Conservation (phyloP, 73 alveolate species). For the Paramecium biaurelia region DNA sequence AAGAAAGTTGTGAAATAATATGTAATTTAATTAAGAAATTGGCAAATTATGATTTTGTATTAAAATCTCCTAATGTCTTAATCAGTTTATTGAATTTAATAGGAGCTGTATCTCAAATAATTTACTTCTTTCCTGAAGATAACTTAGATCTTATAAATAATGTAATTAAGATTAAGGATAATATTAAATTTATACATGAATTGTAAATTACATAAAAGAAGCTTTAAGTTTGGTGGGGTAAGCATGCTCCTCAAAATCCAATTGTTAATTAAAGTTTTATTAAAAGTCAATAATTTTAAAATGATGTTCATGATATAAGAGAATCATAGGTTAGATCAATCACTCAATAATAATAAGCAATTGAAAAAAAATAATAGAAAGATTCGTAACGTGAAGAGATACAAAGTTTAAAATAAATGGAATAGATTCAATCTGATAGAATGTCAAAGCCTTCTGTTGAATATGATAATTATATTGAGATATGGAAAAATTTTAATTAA, state of each 20-base stretch:
- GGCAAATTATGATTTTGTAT: neutral
- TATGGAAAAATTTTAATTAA: neutral
- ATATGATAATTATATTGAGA: neutral
- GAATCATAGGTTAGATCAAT: neutral
- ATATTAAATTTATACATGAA: neutral
- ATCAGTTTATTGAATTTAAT: neutral
- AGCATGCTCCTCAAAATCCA: conserved; percentile 3
- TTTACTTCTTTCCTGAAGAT: neutral
- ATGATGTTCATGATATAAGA: neutral
- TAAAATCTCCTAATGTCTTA: neutral
- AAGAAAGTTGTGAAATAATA: neutral
- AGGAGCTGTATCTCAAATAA: neutral
- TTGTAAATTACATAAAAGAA: neutral
- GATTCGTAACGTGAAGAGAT: neutral
- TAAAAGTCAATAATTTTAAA: neutral
- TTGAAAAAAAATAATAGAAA: neutral
- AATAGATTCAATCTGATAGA: neutral
- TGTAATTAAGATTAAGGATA: neutral
- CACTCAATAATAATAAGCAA: neutral
- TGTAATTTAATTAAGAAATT: neutral
- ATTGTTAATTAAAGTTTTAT: neutral
- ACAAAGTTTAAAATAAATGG: neutral
- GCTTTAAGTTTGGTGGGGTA: neutral
- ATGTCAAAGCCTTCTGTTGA: neutral
- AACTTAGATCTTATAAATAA: neutral